Conservation (phyloP, 306 rosid species). For the Corylus heterophylla region DNA sequence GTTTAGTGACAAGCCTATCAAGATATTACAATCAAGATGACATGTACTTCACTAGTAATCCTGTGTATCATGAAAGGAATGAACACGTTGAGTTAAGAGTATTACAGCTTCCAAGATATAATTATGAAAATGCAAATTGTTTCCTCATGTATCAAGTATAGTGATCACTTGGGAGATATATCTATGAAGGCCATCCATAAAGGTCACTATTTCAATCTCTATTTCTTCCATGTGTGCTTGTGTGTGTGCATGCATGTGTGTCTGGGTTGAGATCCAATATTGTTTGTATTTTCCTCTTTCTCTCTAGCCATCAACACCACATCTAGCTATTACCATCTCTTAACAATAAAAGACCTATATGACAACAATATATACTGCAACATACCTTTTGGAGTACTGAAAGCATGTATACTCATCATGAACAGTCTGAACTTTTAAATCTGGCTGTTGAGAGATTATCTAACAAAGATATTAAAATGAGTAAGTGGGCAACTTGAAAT, state of each 20-base stretch:
- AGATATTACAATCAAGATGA: neutral
- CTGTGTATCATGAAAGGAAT: neutral
- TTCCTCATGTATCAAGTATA: neutral
- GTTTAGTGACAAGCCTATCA: neutral
- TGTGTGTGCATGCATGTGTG: too few relatives aligned
- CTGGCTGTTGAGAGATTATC: conserved; percentile 76
- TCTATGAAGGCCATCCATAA: neutral
- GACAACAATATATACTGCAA: conserved; percentile 16
- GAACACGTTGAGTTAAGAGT: neutral
- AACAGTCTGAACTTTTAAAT: conserved; percentile 72
- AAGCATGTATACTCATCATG: conserved; percentile 91
- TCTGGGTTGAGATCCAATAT: neutral
- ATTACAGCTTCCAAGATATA: neutral
- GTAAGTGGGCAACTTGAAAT: conserved; percentile 8
- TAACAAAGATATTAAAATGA: conserved; percentile 40
- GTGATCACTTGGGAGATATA: neutral
- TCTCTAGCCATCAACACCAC: neutral
- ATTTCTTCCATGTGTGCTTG: too few relatives aligned
- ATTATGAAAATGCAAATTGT: neutral
- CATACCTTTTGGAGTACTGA: conserved; percentile 81
- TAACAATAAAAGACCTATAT: neutral
- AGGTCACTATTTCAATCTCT: neutral
- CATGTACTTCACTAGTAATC: neutral
- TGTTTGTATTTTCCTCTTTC: neutral
- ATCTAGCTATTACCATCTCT: neutral